Evolutionary conservation across 495 filamentous ascomycete genomes (phyloP).

Genomic region (Sordaria brevicollis): DNA sequence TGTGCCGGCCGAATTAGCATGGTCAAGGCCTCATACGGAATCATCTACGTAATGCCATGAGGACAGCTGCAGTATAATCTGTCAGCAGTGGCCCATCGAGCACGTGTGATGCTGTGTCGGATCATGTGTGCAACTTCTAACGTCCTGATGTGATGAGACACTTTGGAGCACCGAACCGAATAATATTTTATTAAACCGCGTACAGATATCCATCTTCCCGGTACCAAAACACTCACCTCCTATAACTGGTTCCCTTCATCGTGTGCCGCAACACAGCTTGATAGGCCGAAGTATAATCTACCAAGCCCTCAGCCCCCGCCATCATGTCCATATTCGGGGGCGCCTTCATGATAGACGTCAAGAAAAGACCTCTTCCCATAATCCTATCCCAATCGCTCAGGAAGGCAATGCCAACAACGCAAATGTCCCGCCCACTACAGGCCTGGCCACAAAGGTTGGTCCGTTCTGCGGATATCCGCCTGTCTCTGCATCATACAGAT

Average conservation of each 20-base stretch:
- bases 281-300: background rate
- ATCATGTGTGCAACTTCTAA: background rate
- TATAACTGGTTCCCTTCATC: background rate
- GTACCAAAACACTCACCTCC: background rate
- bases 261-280: background rate
- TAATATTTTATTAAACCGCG: background rate
- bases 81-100: background rate
- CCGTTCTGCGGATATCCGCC: slow-evolving; percentile 46
- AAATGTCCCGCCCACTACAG: slow-evolving; percentile 77
- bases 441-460: slow-evolving; percentile 62
- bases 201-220: background rate
- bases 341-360: background rate
- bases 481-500: slow-evolving; percentile 63
- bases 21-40: background rate
- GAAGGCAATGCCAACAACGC: slow-evolving; percentile 56
- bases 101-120: background rate
- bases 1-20: background rate
- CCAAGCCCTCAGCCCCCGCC: background rate
- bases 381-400: background rate
- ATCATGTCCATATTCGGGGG: background rate
- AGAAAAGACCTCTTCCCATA: background rate
- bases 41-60: background rate
- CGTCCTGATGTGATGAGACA: background rate
- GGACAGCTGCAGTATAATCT: background rate
- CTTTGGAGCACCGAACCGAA: background rate